Evolutionary conservation across 1,284 basidiomycete genomes (phyloP).

Genomic region (Rhodotorula sp.): DNA sequence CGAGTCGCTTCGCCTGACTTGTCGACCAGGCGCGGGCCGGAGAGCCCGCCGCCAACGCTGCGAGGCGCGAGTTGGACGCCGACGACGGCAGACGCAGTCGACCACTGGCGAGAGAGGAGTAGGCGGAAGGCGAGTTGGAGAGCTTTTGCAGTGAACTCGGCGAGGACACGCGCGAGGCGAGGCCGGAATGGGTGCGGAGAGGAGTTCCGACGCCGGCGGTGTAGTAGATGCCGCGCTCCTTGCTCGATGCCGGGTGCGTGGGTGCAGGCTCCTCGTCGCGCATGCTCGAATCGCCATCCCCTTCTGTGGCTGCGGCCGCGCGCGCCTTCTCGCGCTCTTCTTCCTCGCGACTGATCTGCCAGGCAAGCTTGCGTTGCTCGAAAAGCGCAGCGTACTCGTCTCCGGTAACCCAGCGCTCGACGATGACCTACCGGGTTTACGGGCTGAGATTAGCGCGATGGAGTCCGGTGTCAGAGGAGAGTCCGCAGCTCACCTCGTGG

Average conservation of each 20-base stretch:
- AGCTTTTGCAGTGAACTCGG: conserved; percentile 11
- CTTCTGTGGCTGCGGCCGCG: neutral
- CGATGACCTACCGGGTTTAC: conserved; percentile 16
- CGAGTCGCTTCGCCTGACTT: conserved; percentile 13
- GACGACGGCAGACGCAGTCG: conserved; percentile 22
- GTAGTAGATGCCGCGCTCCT: conserved; percentile 23
- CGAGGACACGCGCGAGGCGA: conserved; percentile 6
- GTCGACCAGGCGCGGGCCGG: conserved; percentile 24
- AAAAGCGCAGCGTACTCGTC: conserved; percentile 19
- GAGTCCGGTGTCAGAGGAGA: neutral
- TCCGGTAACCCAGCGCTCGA: conserved; percentile 35
- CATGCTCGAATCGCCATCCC: neutral
- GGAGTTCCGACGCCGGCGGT: conserved; percentile 30
- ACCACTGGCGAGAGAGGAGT: conserved; percentile 21
- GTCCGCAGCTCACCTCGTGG: conserved; percentile 21
- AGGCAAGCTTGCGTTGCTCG: conserved; percentile 29
- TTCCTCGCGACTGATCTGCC: conserved; percentile 32
- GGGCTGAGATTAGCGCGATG: no score
- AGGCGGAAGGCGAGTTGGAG: conserved; percentile 7
- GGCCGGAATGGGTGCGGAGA: conserved; percentile 27
- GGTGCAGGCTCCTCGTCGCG: neutral
- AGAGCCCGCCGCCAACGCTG: neutral
- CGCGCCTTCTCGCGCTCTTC: conserved; percentile 11
- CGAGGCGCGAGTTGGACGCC: neutral
- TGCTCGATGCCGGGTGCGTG: neutral